Evolutionary conservation across 176 grass and related monocot species (phyloP), one percentile per base, ranked within the genome.

Genomic region (Calamus simplicifolius): DNA sequence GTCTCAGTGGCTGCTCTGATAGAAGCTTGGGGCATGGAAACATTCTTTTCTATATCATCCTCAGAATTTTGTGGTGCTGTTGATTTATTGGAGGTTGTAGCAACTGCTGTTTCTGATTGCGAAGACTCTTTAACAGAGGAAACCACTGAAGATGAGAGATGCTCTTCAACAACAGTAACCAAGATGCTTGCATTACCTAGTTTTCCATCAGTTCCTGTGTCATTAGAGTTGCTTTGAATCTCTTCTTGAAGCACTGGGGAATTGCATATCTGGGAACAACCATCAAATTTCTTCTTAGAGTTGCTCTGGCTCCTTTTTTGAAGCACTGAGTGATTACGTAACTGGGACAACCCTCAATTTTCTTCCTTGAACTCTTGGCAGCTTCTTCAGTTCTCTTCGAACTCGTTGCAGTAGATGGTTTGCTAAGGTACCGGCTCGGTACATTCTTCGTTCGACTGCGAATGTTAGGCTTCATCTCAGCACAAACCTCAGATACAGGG

Each of bases 351-450:
- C 80, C 75, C n/a, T 76, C 43, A 51, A 69, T 67, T 56, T 62
- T 85, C 61, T 16, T 54, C 50, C 48, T 63, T 18, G 4, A 64
- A 18, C 63, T 25, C 27, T 73, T 29, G 48, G 52, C 48, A 18
- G 31, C 2, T 68, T 56, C 51, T 56, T 55, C 13, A 21, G 51
- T 28, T 56, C 70, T 91, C 59, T 88, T 82, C 28, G 2, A 68
- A 19, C 6, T 72, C 27, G 26, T 27, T 5, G 70, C 54, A 29
- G 19, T 76, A 26, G 53, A 25, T 18, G 68, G 13, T 48, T 64
- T 71, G 12, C 62, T 26, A 30, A 92, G 57, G 67, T 98, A 98
- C 75, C 93, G 80, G 72, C 87, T 98, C 2, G 87, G 84, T 61
- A 98, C 88, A 56, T 69, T 77, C 38, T 80, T 73, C 27, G 13